Percentiles rank a stretch among this genome's conserved stretches.
Evolutionary conservation across 2,329 filamentous ascomycete species (phyloP).

Genomic region (Monilinia fructigena): DNA sequence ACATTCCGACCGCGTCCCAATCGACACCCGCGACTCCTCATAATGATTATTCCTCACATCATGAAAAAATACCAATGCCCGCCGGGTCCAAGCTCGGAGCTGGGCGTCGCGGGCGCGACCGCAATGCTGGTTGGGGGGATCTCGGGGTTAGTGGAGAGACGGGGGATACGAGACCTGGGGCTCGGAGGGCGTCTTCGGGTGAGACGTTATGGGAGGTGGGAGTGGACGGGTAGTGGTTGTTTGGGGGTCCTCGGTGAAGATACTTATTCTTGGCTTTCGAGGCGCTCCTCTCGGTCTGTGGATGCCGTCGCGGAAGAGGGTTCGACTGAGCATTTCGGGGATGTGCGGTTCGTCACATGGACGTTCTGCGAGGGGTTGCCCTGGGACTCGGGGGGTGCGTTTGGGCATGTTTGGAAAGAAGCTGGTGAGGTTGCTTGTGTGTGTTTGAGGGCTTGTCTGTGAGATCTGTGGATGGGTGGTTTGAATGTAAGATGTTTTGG

Average conservation of each 20-base stretch:
- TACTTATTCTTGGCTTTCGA: background rate
- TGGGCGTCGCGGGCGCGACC: background rate
- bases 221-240: background rate
- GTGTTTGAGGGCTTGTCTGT: background rate
- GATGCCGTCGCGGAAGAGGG: conserved; percentile 1
- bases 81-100: background rate
- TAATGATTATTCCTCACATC: background rate
- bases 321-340: background rate
- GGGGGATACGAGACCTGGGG: background rate
- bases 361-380: background rate
- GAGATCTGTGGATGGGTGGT: background rate
- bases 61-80: conserved; percentile 1
- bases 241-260: background rate
- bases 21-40: background rate
- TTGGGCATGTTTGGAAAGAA: background rate
- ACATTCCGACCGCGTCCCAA: background rate
- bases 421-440: background rate
- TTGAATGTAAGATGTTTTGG: background rate
- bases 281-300: background rate
- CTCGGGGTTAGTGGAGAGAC: background rate
- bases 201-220: background rate
- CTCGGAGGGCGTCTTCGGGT: background rate
- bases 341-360: background rate
- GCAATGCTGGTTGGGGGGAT: background rate
- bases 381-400: background rate